Percentiles rank a stretch among this genome's conserved stretches.
phyloP scores from a whole-genome alignment of 495 filamentous ascomycete species.

The Neurospora sp. region DNA sequence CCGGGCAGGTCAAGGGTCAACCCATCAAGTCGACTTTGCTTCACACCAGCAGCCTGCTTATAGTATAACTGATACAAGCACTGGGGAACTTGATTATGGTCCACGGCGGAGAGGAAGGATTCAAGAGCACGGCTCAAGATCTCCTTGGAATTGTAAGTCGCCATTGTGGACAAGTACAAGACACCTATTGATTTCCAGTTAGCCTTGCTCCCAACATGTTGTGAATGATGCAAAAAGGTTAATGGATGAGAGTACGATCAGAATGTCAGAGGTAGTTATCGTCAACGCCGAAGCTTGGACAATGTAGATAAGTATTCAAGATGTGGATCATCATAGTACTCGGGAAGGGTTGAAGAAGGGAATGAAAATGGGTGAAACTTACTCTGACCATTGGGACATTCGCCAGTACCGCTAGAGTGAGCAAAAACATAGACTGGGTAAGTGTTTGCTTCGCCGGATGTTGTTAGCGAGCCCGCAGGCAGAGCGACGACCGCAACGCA shows the following conservation, averaged over 20 bases:
- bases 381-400: slow-evolving; percentile 83
- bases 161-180: slow-evolving; percentile 52
- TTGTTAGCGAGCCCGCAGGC: slow-evolving; percentile 38
- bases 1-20: slow-evolving; percentile 39
- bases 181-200: slow-evolving; percentile 49
- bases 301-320: slow-evolving; percentile 99
- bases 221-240: slow-evolving; percentile 7
- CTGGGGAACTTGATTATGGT: slow-evolving; percentile 22
- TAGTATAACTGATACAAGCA: slow-evolving; percentile 56
- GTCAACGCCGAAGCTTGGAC: slow-evolving; percentile 74
- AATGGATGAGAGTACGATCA: slow-evolving; percentile 49
- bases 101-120: slow-evolving; percentile 37
- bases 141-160: slow-evolving; percentile 24
- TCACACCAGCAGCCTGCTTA: slow-evolving; percentile 32
- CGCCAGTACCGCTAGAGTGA: slow-evolving; percentile 79
- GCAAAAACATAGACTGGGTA: slow-evolving; percentile 60
- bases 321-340: slow-evolving; percentile 65
- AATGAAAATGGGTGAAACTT: slow-evolving; percentile 34
- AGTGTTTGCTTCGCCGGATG: slow-evolving; percentile 23
- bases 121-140: slow-evolving; percentile 46
- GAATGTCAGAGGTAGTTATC: slow-evolving; percentile 82
- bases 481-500: slow-evolving; percentile 68
- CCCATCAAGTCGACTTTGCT: slow-evolving; percentile 19
- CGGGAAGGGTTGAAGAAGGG: slow-evolving; percentile 7
- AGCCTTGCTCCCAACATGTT: slow-evolving; percentile 26